Evolutionary conservation across 2,329 filamentous ascomycete species (phyloP).

Genomic region (Apiospora rasikravindrae): DNA sequence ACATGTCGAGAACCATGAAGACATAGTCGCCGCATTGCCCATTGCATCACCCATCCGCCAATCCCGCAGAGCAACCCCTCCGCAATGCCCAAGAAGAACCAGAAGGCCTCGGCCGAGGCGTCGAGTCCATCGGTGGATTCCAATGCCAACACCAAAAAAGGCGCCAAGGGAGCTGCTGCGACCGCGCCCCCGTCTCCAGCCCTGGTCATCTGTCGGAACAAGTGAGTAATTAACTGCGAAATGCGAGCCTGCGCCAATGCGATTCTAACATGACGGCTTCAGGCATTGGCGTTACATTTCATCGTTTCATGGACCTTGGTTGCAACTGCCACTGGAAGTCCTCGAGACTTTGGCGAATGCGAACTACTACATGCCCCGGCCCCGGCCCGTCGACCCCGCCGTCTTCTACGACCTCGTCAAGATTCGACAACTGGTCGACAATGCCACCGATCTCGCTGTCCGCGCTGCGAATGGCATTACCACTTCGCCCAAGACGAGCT

Average conservation of each 20-base stretch:
- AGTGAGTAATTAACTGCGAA: conserved; percentile 54
- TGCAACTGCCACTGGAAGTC: conserved; percentile 78
- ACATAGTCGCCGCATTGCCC: not conserved
- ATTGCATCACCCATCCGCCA: not conserved
- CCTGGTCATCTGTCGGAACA: conserved; percentile 70
- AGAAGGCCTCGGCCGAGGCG: conserved; percentile 41
- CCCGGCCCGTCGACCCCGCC: conserved; percentile 77
- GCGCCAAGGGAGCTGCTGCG: conserved; percentile 28
- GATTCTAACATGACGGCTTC: conserved; percentile 2
- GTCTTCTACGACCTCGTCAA: conserved; percentile 86
- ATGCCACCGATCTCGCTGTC: conserved; percentile 78
- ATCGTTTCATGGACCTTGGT: conserved; percentile 83
- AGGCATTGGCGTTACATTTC: conserved; percentile 89
- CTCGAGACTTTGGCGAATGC: conserved; percentile 79
- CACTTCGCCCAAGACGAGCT: conserved; percentile 64
- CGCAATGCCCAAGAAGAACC: conserved; percentile 55
- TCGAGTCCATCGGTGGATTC: conserved; percentile 29
- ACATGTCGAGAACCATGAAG: conserved; percentile 9
- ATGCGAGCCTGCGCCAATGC: conserved; percentile 20
- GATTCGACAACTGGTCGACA: conserved; percentile 79
- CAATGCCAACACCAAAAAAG: conserved; percentile 32
- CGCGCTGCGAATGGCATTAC: conserved; percentile 76
- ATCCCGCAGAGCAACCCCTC: not conserved
- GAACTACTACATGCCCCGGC: conserved; percentile 78
- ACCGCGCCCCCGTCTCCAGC: conserved; percentile 42